Conservation (phyloP, 331 rosid species). For the Arachis monticola region DNA sequence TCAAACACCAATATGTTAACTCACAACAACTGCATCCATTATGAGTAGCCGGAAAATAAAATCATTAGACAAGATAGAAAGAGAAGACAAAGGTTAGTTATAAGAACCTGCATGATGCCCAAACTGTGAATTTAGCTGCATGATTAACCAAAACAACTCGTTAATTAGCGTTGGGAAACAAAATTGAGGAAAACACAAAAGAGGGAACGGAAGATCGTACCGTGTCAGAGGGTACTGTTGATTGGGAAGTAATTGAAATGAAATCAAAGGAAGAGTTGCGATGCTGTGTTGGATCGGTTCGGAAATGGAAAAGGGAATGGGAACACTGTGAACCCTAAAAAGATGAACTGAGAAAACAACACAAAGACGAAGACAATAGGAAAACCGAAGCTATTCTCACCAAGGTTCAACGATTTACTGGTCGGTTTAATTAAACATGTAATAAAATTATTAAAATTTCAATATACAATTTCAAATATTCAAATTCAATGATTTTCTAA, state of each 20-base stretch:
- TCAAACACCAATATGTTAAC: slow-evolving; percentile 13
- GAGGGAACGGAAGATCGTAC: slow-evolving; percentile 13
- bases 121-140: slow-evolving; percentile 23
- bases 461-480: too few relatives aligned
- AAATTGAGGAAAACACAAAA: slow-evolving; percentile 20
- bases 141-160: slow-evolving; percentile 3
- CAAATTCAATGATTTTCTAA: too few relatives aligned
- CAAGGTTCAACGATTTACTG: too few relatives aligned
- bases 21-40: slow-evolving; percentile 22
- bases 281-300: neutral
- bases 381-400: neutral
- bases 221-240: slow-evolving; percentile 4
- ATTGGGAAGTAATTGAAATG: slow-evolving; percentile 23
- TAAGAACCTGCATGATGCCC: slow-evolving; percentile 48
- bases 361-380: neutral
- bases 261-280: neutral
- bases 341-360: slow-evolving; percentile 14
- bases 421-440: too few relatives aligned
- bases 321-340: slow-evolving; percentile 35
- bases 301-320: slow-evolving; percentile 25
- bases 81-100: neutral
- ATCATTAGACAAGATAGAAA: neutral
- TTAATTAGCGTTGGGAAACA: neutral
- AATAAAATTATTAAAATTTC: too few relatives aligned
- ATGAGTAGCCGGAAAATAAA: neutral